Conservation (phyloP, 768 basidiomycete species). For the Udeniomyces megalosporus region DNA sequence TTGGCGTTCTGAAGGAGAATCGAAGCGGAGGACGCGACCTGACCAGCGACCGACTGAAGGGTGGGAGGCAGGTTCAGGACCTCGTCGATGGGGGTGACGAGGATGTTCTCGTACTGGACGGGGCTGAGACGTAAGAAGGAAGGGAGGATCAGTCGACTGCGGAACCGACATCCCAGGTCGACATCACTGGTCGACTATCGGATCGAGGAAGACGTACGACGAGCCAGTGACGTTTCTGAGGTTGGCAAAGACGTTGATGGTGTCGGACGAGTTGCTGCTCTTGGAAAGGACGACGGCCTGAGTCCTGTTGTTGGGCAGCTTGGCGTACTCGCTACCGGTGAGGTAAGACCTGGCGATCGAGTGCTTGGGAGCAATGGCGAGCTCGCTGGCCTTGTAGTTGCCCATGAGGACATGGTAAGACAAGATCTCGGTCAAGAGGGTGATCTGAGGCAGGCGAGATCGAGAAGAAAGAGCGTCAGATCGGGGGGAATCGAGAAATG, state of each 20-base stretch:
- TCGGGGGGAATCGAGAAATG: neutral
- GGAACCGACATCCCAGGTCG: too few species aligned
- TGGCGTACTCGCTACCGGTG: neutral
- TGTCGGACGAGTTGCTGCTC: too few species aligned
- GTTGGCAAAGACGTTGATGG: too few species aligned
- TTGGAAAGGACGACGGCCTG: too few species aligned
- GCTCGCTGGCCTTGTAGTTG: neutral
- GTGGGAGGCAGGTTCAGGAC: constrained; percentile 1
- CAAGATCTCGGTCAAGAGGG: neutral
- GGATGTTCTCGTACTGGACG: too few species aligned
- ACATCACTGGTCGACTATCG: too few species aligned
- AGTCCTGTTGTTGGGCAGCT: neutral
- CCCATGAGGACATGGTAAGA: neutral
- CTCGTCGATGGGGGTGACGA: too few species aligned
- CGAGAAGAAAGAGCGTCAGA: too few species aligned
- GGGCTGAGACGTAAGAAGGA: too few species aligned
- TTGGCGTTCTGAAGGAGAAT: neutral
- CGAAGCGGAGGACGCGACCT: neutral
- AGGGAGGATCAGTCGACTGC: too few species aligned
- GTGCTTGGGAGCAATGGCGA: neutral
- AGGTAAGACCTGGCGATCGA: neutral
- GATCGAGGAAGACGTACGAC: too few species aligned
- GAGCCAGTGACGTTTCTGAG: too few species aligned
- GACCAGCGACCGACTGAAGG: neutral
- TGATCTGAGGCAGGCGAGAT: neutral